phyloP scores from a whole-genome alignment of 345 rosid genomes.

The Melaleuca quinquenervia region DNA sequence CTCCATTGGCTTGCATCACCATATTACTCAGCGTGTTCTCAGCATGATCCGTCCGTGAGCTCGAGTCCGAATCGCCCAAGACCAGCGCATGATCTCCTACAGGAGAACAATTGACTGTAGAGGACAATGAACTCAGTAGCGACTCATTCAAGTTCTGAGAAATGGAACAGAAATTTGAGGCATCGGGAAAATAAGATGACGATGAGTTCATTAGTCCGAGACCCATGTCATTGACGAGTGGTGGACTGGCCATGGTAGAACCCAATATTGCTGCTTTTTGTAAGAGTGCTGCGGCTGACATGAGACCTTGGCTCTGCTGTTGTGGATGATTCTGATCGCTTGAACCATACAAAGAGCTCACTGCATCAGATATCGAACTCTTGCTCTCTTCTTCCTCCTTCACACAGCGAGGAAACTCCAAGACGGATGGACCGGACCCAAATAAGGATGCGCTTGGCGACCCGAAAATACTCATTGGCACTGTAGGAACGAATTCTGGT shows the following conservation, averaged over 20 bases:
- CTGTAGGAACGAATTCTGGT: background rate
- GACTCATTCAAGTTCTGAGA: background rate
- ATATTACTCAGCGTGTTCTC: background rate
- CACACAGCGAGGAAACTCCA: background rate
- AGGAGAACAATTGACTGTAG: background rate
- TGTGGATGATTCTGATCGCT: background rate
- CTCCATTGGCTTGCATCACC: conserved; percentile 1
- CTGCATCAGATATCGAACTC: background rate
- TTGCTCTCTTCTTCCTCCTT: background rate
- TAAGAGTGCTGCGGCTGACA: background rate
- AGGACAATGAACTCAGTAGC: background rate
- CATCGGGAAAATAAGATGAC: background rate
- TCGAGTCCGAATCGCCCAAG: background rate
- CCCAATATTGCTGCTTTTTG: background rate
- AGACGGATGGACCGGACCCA: background rate
- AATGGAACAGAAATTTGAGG: background rate
- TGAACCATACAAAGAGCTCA: background rate
- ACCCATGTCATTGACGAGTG: background rate
- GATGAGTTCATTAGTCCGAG: background rate
- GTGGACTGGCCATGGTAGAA: background rate
- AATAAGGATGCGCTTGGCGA: background rate
- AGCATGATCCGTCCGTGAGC: background rate
- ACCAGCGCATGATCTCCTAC: background rate
- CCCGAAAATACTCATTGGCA: background rate
- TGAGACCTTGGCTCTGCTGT: background rate